These are phyloP conservation scores for Sporobolomyces roseus DNA, from an alignment of 768 basidiomycete species.

Conservation along the genomic window DNA sequence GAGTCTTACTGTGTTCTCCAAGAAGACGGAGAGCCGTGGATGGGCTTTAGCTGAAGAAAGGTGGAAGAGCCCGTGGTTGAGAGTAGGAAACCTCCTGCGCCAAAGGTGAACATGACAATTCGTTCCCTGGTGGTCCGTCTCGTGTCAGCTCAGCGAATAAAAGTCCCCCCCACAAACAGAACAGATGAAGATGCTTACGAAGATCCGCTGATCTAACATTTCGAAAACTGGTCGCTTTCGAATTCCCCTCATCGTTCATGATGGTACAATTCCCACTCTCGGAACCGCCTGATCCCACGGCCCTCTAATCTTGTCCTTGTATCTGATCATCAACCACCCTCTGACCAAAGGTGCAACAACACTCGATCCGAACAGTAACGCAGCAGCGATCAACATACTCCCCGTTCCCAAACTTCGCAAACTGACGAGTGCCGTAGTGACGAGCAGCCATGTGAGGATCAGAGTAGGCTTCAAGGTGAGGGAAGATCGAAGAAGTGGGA, in stretches of 20 bases:
- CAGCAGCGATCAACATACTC: conserved; percentile 44
- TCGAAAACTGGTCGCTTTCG: no score
- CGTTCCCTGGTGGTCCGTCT: no score
- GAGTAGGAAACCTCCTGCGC: no score
- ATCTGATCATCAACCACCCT: conserved; percentile 56
- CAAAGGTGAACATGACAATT: no score
- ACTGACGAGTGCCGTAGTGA: conserved; percentile 42
- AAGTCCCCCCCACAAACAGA: no score
- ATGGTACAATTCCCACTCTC: conserved; percentile 19
- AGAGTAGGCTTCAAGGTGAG: conserved; percentile 22
- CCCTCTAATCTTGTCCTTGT: conserved; percentile 83
- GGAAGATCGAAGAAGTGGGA: conserved; percentile 60
- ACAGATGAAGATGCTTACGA: no score
- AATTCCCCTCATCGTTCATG: conserved; percentile 1
- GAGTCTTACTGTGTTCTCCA: no score
- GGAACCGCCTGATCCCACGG: conserved; percentile 87
- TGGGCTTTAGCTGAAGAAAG: no score
- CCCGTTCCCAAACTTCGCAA: conserved; percentile 51
- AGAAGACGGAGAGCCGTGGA: no score
- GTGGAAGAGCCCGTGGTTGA: no score
- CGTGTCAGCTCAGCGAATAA: no score
- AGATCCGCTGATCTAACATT: no score
- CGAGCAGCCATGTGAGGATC: conserved; percentile 55
- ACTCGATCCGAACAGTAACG: conserved; percentile 63
- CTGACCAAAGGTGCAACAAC: conserved; percentile 28